phyloP scores from a whole-genome alignment of 1,284 basidiomycete genomes.

The Naganishia cerealis region DNA sequence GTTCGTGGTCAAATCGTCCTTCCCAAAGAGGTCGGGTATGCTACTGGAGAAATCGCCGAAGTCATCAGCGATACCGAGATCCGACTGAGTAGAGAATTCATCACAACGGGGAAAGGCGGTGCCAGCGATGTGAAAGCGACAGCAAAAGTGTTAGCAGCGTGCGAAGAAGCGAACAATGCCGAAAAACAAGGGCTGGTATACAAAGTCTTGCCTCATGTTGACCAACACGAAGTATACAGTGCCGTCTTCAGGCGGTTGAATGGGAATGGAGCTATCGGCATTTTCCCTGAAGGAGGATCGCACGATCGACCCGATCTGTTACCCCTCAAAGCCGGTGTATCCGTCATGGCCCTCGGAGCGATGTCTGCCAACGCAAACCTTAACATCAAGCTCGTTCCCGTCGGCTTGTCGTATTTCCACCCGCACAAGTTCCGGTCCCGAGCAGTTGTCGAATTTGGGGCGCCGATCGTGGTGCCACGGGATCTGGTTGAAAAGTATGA shows the following conservation, averaged over 20 bases:
- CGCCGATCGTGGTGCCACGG: conserved; percentile 80
- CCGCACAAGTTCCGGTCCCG: conserved; percentile 90
- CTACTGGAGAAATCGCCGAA: conserved; percentile 79
- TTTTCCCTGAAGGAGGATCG: conserved; percentile 97
- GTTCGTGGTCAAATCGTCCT: conserved; percentile 86
- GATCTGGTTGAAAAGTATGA: conserved; percentile 89
- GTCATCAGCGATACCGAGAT: conserved; percentile 83
- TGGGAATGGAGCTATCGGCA: conserved; percentile 85
- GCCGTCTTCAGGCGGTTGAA: conserved; percentile 87
- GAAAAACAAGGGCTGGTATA: conserved; percentile 67
- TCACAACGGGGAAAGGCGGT: conserved; percentile 52
- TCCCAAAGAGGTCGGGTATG: conserved; percentile 75
- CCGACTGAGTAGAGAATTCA: conserved; percentile 81
- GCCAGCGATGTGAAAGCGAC: conserved; percentile 70
- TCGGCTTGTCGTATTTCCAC: conserved; percentile 93
- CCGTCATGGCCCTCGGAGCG: conserved; percentile 95
- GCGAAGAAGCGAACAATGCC: conserved; percentile 59
- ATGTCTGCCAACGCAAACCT: conserved; percentile 87
- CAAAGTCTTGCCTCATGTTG: conserved; percentile 79
- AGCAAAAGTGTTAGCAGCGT: conserved; percentile 65
- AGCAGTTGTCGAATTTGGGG: conserved; percentile 94
- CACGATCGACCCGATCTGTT: conserved; percentile 93
- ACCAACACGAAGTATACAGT: conserved; percentile 92
- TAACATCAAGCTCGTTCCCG: conserved; percentile 88
- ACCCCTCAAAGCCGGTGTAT: conserved; percentile 92